These are phyloP conservation scores for Apiotrichum porosum DNA, from an alignment of 1,284 basidiomycete genomes.

Conservation along the genomic window DNA sequence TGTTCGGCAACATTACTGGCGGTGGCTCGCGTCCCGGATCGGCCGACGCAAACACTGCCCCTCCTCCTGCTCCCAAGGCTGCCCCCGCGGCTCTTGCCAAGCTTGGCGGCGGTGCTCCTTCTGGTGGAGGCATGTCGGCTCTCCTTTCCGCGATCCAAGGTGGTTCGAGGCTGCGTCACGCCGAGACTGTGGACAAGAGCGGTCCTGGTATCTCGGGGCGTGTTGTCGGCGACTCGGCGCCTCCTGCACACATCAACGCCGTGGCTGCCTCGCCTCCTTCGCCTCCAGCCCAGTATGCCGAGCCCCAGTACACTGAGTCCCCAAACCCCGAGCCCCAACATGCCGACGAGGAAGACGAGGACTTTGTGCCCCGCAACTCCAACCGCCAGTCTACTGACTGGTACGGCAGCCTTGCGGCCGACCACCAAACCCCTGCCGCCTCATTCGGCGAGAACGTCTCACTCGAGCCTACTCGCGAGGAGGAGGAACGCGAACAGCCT, in stretches of 20 bases:
- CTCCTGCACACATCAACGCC: conserved; percentile 65
- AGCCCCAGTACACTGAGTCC: background rate
- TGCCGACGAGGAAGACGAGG: conserved; percentile 20
- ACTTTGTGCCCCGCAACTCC: conserved; percentile 36
- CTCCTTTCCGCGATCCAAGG: conserved; percentile 77
- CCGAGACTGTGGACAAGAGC: conserved; percentile 80
- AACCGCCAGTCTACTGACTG: conserved; percentile 85
- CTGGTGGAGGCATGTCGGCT: conserved; percentile 50
- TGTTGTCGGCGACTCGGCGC: conserved; percentile 68
- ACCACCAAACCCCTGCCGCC: conserved; percentile 50
- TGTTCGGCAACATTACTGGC: conserved; percentile 57
- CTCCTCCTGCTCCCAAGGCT: conserved; percentile 44
- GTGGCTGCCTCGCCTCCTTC: conserved; percentile 36
- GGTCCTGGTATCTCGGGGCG: conserved; percentile 62
- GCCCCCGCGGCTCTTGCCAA: conserved; percentile 48
- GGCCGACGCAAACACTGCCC: conserved; percentile 41
- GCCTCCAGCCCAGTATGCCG: conserved; percentile 3
- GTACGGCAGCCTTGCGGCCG: conserved; percentile 82
- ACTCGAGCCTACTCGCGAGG: conserved; percentile 33
- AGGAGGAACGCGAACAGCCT: conserved; percentile 19
- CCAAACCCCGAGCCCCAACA: no score
- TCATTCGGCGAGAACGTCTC: conserved; percentile 17
- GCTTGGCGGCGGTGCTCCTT: conserved; percentile 45
- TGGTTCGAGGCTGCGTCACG: conserved; percentile 70
- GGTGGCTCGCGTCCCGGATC: conserved; percentile 24